Conservation (phyloP, 805 yeast species). For the Scheffersomyces coipomensis region DNA sequence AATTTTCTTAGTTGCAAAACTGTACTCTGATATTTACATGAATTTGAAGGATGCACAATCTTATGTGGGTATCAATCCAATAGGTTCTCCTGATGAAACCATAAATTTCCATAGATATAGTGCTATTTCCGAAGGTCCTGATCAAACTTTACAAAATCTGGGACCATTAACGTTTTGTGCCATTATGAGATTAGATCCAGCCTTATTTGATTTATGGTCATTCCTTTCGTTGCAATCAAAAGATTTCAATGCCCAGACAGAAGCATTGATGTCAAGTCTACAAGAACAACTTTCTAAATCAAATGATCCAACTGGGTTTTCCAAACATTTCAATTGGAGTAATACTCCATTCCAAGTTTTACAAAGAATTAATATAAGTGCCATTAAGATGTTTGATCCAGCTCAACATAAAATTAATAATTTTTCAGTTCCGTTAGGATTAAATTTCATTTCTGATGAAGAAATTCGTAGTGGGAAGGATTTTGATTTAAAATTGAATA, state of each 20-base stretch:
- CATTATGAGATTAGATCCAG: conserved; percentile 44
- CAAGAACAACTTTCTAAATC: neutral
- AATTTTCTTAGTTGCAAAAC: neutral
- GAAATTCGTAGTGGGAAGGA: conserved; percentile 27
- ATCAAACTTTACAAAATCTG: conserved; percentile 39
- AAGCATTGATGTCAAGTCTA: neutral
- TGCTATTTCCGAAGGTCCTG: conserved; percentile 34
- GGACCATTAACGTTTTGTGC: conserved; percentile 55
- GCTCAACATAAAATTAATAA: conserved; percentile 19
- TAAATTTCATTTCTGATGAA: conserved; percentile 24
- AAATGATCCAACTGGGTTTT: conserved; percentile 1
- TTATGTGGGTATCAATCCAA: conserved; percentile 20
- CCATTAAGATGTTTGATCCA: conserved; percentile 2
- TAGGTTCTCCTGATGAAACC: conserved; percentile 24
- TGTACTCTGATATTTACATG: neutral
- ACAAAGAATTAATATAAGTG: conserved; percentile 2
- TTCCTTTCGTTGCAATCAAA: conserved; percentile 6
- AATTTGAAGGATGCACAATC: neutral
- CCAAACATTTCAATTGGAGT: neutral
- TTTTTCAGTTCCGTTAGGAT: conserved; percentile 29
- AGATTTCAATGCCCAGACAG: neutral
- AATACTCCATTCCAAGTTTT: conserved; percentile 4
- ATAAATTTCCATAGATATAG: conserved; percentile 41
- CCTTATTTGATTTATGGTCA: conserved; percentile 8
- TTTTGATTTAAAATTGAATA: conserved; percentile 37